Evolutionary conservation across 495 filamentous ascomycete genomes (phyloP), one percentile per base, ranked within the genome.

Genomic region (Xylaria palmicola): DNA sequence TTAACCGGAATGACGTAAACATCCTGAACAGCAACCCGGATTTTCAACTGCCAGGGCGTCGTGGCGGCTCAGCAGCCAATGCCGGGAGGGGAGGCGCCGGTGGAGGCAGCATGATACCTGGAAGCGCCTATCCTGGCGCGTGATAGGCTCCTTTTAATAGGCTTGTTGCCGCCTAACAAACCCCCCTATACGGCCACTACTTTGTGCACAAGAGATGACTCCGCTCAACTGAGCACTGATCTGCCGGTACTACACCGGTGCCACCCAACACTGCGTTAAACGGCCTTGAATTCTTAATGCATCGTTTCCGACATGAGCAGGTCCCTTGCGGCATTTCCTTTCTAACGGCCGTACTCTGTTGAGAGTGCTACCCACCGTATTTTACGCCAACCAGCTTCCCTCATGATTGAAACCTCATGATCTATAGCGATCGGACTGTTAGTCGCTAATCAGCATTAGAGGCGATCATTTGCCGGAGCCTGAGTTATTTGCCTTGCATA

Each of bases 21-120:
- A 64, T 91, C 27, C 75, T 93, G 48, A 82, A 79, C 51, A 85
- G 81, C 48, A 91, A 92, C 68, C 89, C 89, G 4, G 89, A 93
- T 66, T 95, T 93, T 74, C 79, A 86, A 64, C 62, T 92, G n/a
- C 71, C 74, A 8, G 39, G 65, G 9, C 65, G 59, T 40, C 71
- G 77, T 40, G 62, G 57, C 44, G 64, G 56, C 37, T 59, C 68
- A 13, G 32, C 68, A 13, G 32, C 27, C n/a, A 55, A 67, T 27
- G 49, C 59, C 40, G 44, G 44, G 1, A 61, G 60, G 65, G 64
- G 55, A 43, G 60, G 39, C 17, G 22, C 60, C 6, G 48, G 52
- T 17, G 59, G 59, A 49, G 37, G 56, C 29, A 54, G 66, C 41
- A 71, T 75, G 68, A 70, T 70, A 20, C 74, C 74, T n/a, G 70